phyloP scores from a whole-genome alignment of 306 rosid species.

The Medicago lupulina region DNA sequence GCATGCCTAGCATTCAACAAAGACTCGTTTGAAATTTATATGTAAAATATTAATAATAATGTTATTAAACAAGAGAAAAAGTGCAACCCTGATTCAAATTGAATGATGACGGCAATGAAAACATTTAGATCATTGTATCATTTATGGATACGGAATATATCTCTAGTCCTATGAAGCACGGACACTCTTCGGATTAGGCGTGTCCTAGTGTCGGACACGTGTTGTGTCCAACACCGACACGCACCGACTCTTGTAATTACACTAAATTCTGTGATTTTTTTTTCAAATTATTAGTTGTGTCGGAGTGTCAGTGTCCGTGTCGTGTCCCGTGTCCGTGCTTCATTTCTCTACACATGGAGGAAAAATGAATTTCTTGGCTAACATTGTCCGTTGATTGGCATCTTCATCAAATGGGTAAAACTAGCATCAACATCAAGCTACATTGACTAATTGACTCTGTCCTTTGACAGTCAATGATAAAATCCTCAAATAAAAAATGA shows the following conservation, averaged over 20 bases:
- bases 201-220: too few relatives aligned
- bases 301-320: too few relatives aligned
- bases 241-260: too few relatives aligned
- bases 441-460: not conserved
- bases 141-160: not conserved
- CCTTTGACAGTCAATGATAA: not conserved
- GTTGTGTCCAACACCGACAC: too few relatives aligned
- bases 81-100: not conserved
- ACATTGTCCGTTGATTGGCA: not conserved
- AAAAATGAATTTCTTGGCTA: not conserved
- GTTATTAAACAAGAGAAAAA: not conserved
- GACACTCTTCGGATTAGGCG: too few relatives aligned
- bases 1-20: not conserved
- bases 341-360: not conserved
- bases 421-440: not conserved
- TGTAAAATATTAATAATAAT: too few relatives aligned
- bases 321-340: too few relatives aligned
- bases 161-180: too few relatives aligned
- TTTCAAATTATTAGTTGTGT: too few relatives aligned
- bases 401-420: constrained; percentile 4
- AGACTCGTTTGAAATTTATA: not conserved
- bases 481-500: not conserved
- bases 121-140: not conserved
- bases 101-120: not conserved
- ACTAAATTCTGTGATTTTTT: too few relatives aligned